A percentile compares a stretch with the other conserved stretches of the same genome.
Conservation (phyloP, 805 yeast species). For the Tanozyma kutaoensis region DNA sequence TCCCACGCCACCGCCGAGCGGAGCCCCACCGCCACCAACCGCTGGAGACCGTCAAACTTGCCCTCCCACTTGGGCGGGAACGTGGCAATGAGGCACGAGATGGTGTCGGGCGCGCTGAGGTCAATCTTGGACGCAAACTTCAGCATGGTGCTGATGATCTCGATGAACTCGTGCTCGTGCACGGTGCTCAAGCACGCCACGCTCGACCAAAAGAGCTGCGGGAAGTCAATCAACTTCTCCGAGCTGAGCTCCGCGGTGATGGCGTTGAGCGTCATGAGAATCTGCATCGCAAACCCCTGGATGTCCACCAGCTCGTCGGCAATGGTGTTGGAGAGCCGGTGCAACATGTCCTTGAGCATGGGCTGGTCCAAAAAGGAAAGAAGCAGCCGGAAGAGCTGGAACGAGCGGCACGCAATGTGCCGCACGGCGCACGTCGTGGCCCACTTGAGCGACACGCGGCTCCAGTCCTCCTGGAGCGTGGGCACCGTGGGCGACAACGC, state of each 20-base stretch:
- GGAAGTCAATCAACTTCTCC: conserved; percentile 69
- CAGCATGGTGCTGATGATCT: conserved; percentile 67
- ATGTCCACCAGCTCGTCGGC: conserved; percentile 83
- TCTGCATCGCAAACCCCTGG: conserved; percentile 95
- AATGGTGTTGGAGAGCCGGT: conserved; percentile 82
- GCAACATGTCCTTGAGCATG: conserved; percentile 90
- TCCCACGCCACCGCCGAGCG: conserved; percentile 74
- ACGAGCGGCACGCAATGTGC: conserved; percentile 93
- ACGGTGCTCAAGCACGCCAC: conserved; percentile 84
- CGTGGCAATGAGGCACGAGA: conserved; percentile 66
- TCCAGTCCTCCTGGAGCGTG: conserved; percentile 73
- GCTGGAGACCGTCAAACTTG: conserved; percentile 77
- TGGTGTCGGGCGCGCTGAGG: conserved; percentile 73
- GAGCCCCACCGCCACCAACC: conserved; percentile 66
- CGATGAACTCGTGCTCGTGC: conserved; percentile 88
- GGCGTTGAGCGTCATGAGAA: conserved; percentile 89
- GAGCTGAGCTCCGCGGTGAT: conserved; percentile 77
- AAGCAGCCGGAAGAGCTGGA: conserved; percentile 80
- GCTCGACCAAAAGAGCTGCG: conserved; percentile 91
- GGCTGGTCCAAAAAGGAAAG: conserved; percentile 70
- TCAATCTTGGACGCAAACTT: conserved; percentile 82
- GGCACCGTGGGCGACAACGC: conserved; percentile 34
- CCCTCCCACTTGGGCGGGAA: conserved; percentile 98
- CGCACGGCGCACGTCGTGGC: conserved; percentile 96
- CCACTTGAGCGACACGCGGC: conserved; percentile 74